These are phyloP conservation scores for Dalbergia cochinchinensis DNA, from an alignment of 306 rosid species.

Conservation along the genomic window DNA sequence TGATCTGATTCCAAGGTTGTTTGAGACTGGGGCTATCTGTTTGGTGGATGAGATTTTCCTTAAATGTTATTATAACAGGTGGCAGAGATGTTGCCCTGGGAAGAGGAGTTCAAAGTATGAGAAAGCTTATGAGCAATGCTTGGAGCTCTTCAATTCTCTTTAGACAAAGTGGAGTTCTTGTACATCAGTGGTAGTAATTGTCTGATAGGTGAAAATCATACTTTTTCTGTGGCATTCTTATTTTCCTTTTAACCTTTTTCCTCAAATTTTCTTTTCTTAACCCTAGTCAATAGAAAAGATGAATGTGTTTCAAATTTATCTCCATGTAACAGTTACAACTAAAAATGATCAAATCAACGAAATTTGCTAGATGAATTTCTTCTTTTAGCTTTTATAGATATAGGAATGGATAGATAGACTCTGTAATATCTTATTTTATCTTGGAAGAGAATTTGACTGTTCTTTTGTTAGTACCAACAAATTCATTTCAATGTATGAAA, in stretches of 20 bases:
- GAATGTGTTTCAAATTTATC: slow-evolving; percentile 36
- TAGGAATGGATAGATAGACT: slow-evolving; percentile 27
- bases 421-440: slow-evolving; percentile 9
- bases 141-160: slow-evolving; percentile 81
- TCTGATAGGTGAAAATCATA: slow-evolving; percentile 43
- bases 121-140: slow-evolving; percentile 83
- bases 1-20: slow-evolving; percentile 82
- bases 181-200: slow-evolving; percentile 93
- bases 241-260: slow-evolving; percentile 40
- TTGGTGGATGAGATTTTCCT: slow-evolving; percentile 92
- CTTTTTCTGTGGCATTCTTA: slow-evolving; percentile 42
- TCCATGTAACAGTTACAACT: slow-evolving; percentile 54
- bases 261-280: slow-evolving; percentile 4
- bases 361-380: slow-evolving; percentile 18
- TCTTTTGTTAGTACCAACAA: slow-evolving; percentile 9
- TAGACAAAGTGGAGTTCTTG: slow-evolving; percentile 91
- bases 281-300: slow-evolving; percentile 39
- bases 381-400: slow-evolving; percentile 29
- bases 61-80: slow-evolving; percentile 92
- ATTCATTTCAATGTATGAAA: not conserved
- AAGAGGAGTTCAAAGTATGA: slow-evolving; percentile 91
- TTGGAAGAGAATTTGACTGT: slow-evolving; percentile 15
- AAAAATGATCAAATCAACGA: slow-evolving; percentile 48
- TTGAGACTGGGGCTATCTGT: slow-evolving; percentile 90
- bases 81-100: slow-evolving; percentile 98